Conservation (phyloP, 2,329 filamentous ascomycete species). For the Davidsoniella virescens region DNA sequence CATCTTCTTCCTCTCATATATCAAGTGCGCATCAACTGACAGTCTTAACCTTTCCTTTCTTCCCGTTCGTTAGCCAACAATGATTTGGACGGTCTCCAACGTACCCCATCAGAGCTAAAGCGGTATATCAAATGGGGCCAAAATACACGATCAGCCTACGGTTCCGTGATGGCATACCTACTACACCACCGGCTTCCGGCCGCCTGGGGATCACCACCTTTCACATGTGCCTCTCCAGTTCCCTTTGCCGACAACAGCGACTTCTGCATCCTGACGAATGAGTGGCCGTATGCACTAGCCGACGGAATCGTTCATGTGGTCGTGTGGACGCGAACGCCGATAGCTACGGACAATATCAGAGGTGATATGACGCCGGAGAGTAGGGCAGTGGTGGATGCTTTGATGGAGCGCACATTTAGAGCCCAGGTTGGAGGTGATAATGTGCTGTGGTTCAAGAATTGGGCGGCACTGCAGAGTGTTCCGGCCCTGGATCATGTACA, state of each 20-base stretch:
- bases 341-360: conserved; percentile 52
- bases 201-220: conserved; percentile 47
- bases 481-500: conserved; percentile 82
- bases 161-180: conserved; percentile 66
- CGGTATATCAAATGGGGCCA: conserved; percentile 65
- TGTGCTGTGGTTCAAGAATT: conserved; percentile 91
- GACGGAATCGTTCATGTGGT: conserved; percentile 62
- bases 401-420: conserved; percentile 54
- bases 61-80: conserved; percentile 27
- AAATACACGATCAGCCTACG: conserved; percentile 54
- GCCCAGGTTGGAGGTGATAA: conserved; percentile 34
- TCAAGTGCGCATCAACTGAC: background rate
- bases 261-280: conserved; percentile 63
- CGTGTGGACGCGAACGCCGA: conserved; percentile 74
- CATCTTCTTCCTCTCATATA: background rate
- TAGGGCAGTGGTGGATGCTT: conserved; percentile 46
- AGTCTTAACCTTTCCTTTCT: background rate
- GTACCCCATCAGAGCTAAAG: conserved; percentile 64
- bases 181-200: conserved; percentile 51
- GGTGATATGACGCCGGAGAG: conserved; percentile 59
- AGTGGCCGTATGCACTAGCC: conserved; percentile 80
- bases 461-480: conserved; percentile 75
- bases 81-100: conserved; percentile 57
- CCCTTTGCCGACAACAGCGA: conserved; percentile 40
- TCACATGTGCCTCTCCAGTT: conserved; percentile 30